Evolutionary conservation across 225 moss, liverwort and hornwort species (phyloP), one percentile per base, ranked within the genome.

Genomic region (Thuidium tamariscinum): DNA sequence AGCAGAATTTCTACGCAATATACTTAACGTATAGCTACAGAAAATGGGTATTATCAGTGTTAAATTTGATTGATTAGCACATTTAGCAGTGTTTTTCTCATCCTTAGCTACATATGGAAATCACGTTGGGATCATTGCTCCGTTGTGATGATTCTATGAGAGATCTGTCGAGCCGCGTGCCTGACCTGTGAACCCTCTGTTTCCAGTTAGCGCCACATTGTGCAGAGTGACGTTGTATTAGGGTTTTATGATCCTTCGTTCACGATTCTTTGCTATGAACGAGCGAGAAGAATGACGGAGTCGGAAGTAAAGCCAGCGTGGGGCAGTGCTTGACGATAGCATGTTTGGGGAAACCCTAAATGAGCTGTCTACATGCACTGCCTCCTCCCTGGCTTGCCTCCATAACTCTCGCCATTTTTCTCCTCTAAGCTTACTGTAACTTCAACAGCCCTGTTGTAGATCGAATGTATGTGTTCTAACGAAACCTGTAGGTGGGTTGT

Each of bases 281-380:
- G 52, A 49, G 71, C 34, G 71, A 79, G 71, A 72, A 42, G 79
- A 81, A 36, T n/a, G n/a, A 76, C 52, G 60, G 71, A 86, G 77
- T 46, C 54, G 55, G 72, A 55, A 71, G 32, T 10, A 84, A 42
- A 92, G 95, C 87, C 34, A 49, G 34, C 34, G 13, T 21, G 34
- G 8, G 74, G 74, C 52, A 91, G 81, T 63, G 95, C 94, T 92
- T 93, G 95, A 90, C 84, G 59, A 89, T 87, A 87, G 77, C 91
- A 90, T 88, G 49, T 14, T 52, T 9, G 52, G 14, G 52, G 74
- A 6, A 84, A 19, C 57, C 67, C 89, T 90, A 80, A 67, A 87
- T 83, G 83, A 90, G 90, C 68, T 90, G 86, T 80, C 89, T 88
- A 89, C 95, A 93, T 93, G 95, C 93, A 96, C 93, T 94, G 91